phyloP scores from a whole-genome alignment of 176 grass and related monocot species.

The Lolium perenne region DNA sequence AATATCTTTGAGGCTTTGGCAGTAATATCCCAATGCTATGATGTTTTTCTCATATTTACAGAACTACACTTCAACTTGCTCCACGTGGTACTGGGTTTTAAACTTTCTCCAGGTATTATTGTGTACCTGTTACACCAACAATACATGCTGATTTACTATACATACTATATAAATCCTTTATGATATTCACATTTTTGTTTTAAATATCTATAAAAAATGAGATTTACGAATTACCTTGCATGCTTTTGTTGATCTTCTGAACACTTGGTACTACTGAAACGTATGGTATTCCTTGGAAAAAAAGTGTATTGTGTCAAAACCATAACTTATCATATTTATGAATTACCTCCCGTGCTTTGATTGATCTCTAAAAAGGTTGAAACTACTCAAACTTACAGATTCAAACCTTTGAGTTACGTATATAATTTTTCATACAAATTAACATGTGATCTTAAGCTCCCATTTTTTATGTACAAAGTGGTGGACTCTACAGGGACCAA shows the following conservation, averaged over 20 bases:
- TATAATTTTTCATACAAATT: neutral
- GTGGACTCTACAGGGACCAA: neutral
- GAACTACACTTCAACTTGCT: conserved; percentile 86
- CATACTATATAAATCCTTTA: neutral
- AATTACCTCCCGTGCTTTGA: neutral
- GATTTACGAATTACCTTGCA: neutral
- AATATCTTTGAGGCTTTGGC: neutral
- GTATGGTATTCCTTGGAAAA: neutral
- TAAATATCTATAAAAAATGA: neutral
- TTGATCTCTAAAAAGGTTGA: neutral
- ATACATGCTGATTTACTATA: conserved; percentile 9
- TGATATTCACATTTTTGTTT: neutral
- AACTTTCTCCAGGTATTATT: conserved; percentile 83
- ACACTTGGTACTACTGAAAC: neutral
- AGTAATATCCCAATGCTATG: conserved; percentile 30
- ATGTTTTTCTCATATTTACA: conserved; percentile 51
- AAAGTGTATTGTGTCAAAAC: neutral
- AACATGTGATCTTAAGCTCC: neutral
- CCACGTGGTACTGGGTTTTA: conserved; percentile 78
- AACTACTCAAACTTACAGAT: conserved; percentile 5
- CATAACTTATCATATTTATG: neutral
- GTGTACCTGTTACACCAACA: neutral
- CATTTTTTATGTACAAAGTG: neutral
- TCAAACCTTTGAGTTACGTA: neutral
- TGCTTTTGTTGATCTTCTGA: neutral